Evolutionary conservation across 2,329 filamentous ascomycete species (phyloP).

Genomic region (Ascochyta lentis): DNA sequence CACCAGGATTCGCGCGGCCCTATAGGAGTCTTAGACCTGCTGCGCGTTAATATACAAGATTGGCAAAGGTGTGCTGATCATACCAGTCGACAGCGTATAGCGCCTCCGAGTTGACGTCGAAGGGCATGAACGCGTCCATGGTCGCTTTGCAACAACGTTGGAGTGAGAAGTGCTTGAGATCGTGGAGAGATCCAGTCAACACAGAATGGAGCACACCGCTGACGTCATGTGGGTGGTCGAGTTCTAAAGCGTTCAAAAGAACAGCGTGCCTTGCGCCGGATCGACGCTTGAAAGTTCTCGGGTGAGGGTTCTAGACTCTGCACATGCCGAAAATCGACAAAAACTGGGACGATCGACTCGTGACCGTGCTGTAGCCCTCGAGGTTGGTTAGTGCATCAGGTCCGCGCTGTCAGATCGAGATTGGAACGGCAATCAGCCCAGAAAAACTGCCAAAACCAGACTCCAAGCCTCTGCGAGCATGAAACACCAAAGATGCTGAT

Average conservation of each 20-base stretch:
- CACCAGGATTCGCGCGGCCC: constrained; percentile 48
- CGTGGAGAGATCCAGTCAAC: not conserved
- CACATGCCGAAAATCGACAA: constrained; percentile 2
- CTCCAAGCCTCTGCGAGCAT: not conserved
- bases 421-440: constrained; percentile 2
- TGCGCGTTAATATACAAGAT: not conserved
- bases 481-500: not conserved
- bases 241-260: constrained; percentile 4
- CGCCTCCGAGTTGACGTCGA: constrained; percentile 15
- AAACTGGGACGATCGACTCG: constrained; percentile 13
- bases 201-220: not conserved
- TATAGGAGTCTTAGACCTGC: constrained; percentile 40
- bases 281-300: not conserved
- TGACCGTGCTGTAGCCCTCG: constrained; percentile 6
- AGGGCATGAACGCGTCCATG: constrained; percentile 16
- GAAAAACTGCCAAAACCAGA: not conserved
- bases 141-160: constrained; percentile 5
- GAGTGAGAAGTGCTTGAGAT: not conserved
- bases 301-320: constrained; percentile 10
- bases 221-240: constrained; percentile 15
- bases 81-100: constrained; percentile 15
- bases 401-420: constrained; percentile 16
- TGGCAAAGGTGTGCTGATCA: not conserved
- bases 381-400: constrained; percentile 13
- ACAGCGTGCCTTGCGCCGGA: constrained; percentile 10